Evolutionary conservation across 2,329 filamentous ascomycete genomes (phyloP), one percentile per base, ranked within the genome.

Genomic region (Exophiala alcalophila): DNA sequence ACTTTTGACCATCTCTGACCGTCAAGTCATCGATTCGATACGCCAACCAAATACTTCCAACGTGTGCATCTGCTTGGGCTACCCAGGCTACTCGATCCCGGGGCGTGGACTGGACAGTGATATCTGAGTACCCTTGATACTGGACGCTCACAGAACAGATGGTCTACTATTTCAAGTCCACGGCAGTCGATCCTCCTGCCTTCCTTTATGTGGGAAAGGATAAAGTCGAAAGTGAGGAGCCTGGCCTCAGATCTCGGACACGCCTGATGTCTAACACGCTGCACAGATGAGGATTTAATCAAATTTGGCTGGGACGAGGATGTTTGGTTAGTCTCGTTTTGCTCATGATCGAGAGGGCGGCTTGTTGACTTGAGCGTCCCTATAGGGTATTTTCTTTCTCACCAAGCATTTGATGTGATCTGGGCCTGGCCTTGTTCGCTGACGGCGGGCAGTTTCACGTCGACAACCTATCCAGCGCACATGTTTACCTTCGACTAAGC

Each of bases 191-290:
- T 9, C 91, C 92, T 2, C 64, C 88, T 21, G 91, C 88, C 28
- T 90, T 84, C 63, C 81, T 98, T 61, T 98, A 98, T 64, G 88
- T 96, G 47, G 92, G 92, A 66, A 98, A 97, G 68, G 92, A 98
- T 74, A 98, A 98, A 71, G 90, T 92, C 58, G 92, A 98, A 73
- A 98, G 92, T 96, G 74, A 61, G n/a, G n/a, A n/a, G 83, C 53
- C 53, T 47, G 58, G 5, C 16, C 15, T 10, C 14, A n/a, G 15
- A 18, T 15, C 6, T 20, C n/a, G n/a, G 4, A 15, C 1, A 24
- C 20, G 4, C 5, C n/a, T 36, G 5, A 27, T 14, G 12, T 32
- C 47, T 44, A 21, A 47, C 36, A 6, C 21, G 7, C 8, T 3
- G 15, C 10, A 27, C 40, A 98, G 92, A 97, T 71, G 92, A 98